Evolutionary conservation across 768 basidiomycete genomes (phyloP), one percentile per base, ranked within the genome.

Genomic region (Mycena crocata): DNA sequence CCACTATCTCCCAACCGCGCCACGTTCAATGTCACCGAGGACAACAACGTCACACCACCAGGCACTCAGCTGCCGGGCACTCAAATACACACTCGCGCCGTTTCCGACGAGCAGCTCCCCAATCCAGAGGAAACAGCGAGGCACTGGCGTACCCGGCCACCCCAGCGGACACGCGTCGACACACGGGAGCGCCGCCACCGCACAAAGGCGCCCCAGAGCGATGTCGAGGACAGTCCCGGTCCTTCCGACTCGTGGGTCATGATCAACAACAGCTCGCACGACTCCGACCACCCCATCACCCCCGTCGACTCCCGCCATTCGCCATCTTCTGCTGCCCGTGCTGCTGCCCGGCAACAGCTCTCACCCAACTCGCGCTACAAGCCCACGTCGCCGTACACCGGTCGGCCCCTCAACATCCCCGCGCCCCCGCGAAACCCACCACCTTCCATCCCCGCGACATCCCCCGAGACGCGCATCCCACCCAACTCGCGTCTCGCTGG

Each of bases 1-100:
- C 85, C 85, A 34, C 82, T 85, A 5, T 74, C 85, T 14, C 86
- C 86, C 37, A 78, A 79, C 68, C 80, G 82, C 45, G 72, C 81
- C 10, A 78, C 76, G 30, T 84, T 84, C 57, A 64, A 78, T 24
- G 64, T 73, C 17, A 64, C 73, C 39, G 83, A 85, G 26, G 84
- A 86, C 23, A 76, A 77, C n/a, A 73, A 73, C 60, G 67, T 82
- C 8, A 68, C 76, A 1, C 76, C 79, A 17, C 75, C 83, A 69
- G 78, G 65, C 68, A 75, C 30, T 71, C 72, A 21, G 86, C 87
- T 70, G 71, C 74, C 48, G 82, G 84, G n/a, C n/a, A n/a, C n/a
- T n/a, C n/a, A n/a, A n/a, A n/a, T n/a, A n/a, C 55, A 57, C 21
- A 83, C 80, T 37, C 78, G 40, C 86, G 89, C 46, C 80, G 85